Evolutionary conservation across 1,139 yeast species (phyloP), one percentile per base, ranked within the genome.

Genomic region (Suhomyces chickasaworum): DNA sequence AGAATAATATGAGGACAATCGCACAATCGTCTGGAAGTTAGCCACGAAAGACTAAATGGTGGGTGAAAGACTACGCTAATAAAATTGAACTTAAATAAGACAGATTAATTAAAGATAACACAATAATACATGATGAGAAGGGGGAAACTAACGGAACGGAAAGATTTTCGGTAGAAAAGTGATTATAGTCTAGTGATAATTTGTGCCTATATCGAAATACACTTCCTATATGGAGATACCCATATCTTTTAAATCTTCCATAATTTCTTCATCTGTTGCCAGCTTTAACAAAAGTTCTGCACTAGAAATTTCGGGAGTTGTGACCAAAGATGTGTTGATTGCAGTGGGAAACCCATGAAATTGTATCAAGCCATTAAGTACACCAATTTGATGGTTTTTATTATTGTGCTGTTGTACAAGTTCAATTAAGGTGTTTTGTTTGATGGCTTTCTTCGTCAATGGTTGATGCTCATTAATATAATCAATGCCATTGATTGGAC

Each of bases 341-440:
- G 89, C 86, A n/a, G 85, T 80, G 2, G 93, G 90, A 50, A 84
- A 77, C 7, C 90, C 89, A 50, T 79, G 75, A 55, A 78, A 76
- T 55, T 77, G 75, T 10, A 79, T 63, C 42, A 86, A 65, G 4
- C 86, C 86, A 46, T 78, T 73, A 52, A 86, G 69, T 22, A 75
- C 61, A 20, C 87, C 80, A 38, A 84, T 66, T 60, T 86, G 85
- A 46, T 75, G 73, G 56, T 78, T 78, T 32, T 76, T 61, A 34
- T 78, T 71, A 59, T 80, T 78, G 39, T 87, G 67, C 51, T 83
- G 80, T 47, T 72, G 71, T 4, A 81, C 79, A 56, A 82, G 72
- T 45, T 72, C 78, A 36, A 68, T 54, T n/a, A 75, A 49, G 4
- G 72, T 65, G 44, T 65, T 66, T 43, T 75, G 78, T 47, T 66